Base-by-base conservation (phyloP, 495 filamentous ascomycete genomes). In the Emericellopsis terricola region DNA sequence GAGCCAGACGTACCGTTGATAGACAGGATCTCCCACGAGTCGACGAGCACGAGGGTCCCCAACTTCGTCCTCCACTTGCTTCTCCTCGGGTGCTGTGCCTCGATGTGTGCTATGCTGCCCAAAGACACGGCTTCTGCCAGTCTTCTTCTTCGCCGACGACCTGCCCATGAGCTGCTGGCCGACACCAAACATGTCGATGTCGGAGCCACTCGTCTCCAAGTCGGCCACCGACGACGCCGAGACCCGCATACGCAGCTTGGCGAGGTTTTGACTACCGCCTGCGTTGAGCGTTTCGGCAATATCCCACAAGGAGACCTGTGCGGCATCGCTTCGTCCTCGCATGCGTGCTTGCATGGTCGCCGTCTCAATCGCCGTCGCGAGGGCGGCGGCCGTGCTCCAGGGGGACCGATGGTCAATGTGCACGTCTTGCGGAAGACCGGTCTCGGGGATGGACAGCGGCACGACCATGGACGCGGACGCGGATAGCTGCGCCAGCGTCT, bases 361-460 rank as follows among this genome's bases (percentile, higher is more conserved):
- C 18, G 69, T 84, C 51, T 99, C 89, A 18, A 94, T 43, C 6
- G 82, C 79, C 4, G 75, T 66, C 6, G 75, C 72, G 40, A 94
- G 59, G 16, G 96, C 52, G 6, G 76, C 87, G 10, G 80, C 78
- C 13, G 62, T 73, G 41, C 94, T 75, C 91, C 91, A 97, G 42
- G 62, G 55, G 5, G 79, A 91, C 8, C 55, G 53, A 19, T 46
- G 42, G 46, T 94, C 69, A 16, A 94, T 43, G 15, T 53, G 49
- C 10, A 92, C 43, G 41, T 69, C 74, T 3, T 43, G 34, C 10
- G 84, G 78, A 18, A 82, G 41, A 16, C 48, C 50, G 19, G 39
- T 47, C 2, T 73, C 67, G 4, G 72, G 70, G 17, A 78, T 51
- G 2, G 77, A 63, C 24, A 94, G 59, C 1, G 89, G 89, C 23